Base-by-base conservation (phyloP, 179 eudicot species). In the Sideroxylon spinosum region DNA sequence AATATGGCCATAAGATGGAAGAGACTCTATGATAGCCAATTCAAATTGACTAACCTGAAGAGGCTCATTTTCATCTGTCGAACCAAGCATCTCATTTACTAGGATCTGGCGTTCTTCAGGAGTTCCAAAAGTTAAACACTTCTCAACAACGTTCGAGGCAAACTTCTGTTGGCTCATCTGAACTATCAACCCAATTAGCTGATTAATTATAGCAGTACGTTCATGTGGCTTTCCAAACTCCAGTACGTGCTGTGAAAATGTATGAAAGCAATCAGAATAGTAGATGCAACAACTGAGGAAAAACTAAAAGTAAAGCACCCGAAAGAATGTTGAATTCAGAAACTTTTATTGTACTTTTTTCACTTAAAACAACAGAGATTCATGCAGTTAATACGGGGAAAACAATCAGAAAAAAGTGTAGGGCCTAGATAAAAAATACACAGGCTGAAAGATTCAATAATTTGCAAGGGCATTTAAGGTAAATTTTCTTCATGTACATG, bases 141-240 rank as follows among this genome's bases (percentile, higher is more conserved):
- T 92, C 84, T 92, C 97, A 46, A 92, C 87, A 55, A 92, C 97
- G 83, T 92, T 91, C 49, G 97, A 92, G 59, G 97, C 95, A 80
- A 92, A 92, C 68, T 92, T 92, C 86, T 92, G 97, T 81, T 91
- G 97, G 84, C 97, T 91, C 97, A 92, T 91, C 50, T 86, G 92
- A 82, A 92, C 97, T 75, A 92, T 92, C 89, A 89, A 89, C 82
- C 97, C 94, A 57, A 87, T 86, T 76, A 92, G 83, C 83, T 89
- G 83, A 75, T 56, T 71, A 37, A 92, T 88, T 64, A 92, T 92
- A 80, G 92, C 89, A 57, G 95, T 63, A 60, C 97, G 91, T 76
- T 92, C 97, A 76, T 91, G 83, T 12, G 95, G 95, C 86, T 86
- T 92, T 78, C 97, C 97, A 79, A 88, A 93, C 85, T 92, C 97